Conservation (phyloP, 1,139 yeast species). For the Wickerhamomyces sp. region DNA sequence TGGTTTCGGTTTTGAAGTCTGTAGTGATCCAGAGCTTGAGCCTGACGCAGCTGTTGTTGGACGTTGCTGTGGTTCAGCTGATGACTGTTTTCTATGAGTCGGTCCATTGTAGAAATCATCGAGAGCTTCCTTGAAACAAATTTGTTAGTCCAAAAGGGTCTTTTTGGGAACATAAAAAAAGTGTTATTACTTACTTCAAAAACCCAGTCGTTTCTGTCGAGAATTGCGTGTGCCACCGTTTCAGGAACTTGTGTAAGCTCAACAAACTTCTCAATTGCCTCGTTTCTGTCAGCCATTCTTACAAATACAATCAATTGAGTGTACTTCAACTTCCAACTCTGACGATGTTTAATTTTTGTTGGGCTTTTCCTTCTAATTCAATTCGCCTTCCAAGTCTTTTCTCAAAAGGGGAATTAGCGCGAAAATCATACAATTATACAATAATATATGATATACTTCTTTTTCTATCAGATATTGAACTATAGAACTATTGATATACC, state of each 20-base stretch:
- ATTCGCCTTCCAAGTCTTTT: neutral
- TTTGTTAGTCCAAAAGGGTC: neutral
- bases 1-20: slow-evolving; percentile 11
- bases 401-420: neutral
- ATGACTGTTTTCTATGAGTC: slow-evolving; percentile 7
- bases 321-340: neutral
- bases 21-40: neutral
- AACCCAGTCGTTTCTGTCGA: slow-evolving; percentile 37
- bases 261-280: slow-evolving; percentile 48
- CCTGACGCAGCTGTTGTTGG: neutral
- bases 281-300: slow-evolving; percentile 19
- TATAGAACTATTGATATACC: no score
- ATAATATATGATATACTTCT: neutral
- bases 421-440: neutral
- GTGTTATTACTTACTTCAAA: slow-evolving; percentile 27
- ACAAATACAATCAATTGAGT: neutral
- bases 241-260: slow-evolving; percentile 41
- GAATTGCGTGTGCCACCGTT: slow-evolving; percentile 39
- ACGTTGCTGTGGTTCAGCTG: slow-evolving; percentile 1
- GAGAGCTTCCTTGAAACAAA: slow-evolving; percentile 24
- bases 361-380: neutral
- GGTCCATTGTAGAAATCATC: slow-evolving; percentile 27
- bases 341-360: neutral
- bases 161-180: no score
- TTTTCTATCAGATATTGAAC: no score